Conservation (phyloP, 805 yeast species). For the Yamadazyma tumulicola region DNA sequence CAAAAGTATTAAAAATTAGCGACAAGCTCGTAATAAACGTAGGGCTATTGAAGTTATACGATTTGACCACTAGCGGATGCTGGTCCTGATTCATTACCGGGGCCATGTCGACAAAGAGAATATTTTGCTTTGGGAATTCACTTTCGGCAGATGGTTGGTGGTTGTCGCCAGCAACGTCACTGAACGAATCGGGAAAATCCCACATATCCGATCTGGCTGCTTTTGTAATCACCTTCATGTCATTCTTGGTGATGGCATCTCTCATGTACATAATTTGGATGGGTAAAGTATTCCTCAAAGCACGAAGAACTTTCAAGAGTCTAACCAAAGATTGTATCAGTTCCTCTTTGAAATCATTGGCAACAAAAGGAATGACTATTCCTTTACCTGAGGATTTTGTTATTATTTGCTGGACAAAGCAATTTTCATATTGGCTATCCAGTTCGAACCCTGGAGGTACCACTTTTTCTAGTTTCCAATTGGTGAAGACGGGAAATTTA, state of each 20-base stretch:
- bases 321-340: constrained; percentile 19
- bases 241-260: constrained; percentile 8
- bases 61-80: constrained; percentile 13
- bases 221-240: constrained; percentile 11
- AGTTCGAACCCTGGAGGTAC: not conserved
- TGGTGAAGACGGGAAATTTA: constrained; percentile 19
- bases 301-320: constrained; percentile 23
- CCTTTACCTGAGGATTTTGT: constrained; percentile 23
- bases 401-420: constrained; percentile 14
- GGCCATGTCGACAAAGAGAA: constrained; percentile 26
- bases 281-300: constrained; percentile 25
- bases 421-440: constrained; percentile 2
- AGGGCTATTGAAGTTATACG: constrained; percentile 10
- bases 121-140: constrained; percentile 20
- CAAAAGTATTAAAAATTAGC: constrained; percentile 30
- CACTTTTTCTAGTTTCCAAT: constrained; percentile 13
- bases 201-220: constrained; percentile 16
- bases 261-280: constrained; percentile 22
- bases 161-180: constrained; percentile 1
- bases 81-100: constrained; percentile 14
- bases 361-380: constrained; percentile 28
- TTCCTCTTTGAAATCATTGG: constrained; percentile 9
- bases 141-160: constrained; percentile 4
- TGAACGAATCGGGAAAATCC: constrained; percentile 12
- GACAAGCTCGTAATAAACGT: constrained; percentile 20